A percentile compares a stretch with the other conserved stretches of the same genome.
These are phyloP conservation scores for Yamadazyma atmosphaerica DNA, from an alignment of 1,139 yeast species.

Conservation along the genomic window DNA sequence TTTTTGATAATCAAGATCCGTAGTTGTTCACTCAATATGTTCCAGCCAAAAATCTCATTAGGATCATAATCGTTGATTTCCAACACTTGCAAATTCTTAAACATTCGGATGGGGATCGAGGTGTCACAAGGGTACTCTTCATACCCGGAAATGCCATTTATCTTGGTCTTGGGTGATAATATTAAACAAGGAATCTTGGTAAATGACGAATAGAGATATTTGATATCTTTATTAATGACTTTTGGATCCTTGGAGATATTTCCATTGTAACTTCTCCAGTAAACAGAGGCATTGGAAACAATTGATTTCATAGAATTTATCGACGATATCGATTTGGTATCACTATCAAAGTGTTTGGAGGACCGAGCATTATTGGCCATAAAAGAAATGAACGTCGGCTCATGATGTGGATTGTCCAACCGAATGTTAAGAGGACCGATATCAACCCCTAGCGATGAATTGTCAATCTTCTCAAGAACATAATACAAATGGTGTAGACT, in stretches of 20 bases:
- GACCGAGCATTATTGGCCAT: constrained; percentile 50
- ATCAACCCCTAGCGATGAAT: constrained; percentile 50
- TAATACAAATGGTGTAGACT: constrained; percentile 66
- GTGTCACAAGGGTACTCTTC: constrained; percentile 76
- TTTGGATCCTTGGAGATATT: constrained; percentile 42
- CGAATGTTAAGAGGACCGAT: constrained; percentile 67
- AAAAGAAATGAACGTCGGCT: constrained; percentile 54
- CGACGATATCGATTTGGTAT: constrained; percentile 60
- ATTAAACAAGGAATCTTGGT: constrained; percentile 66
- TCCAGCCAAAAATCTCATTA: constrained; percentile 68
- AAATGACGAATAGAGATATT: constrained; percentile 63
- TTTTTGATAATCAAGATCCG: constrained; percentile 56
- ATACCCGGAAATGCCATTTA: constrained; percentile 56
- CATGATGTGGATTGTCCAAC: constrained; percentile 57
- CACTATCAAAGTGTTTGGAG: constrained; percentile 51
- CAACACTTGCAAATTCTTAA: constrained; percentile 61
- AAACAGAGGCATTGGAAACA: constrained; percentile 45
- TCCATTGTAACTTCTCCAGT: constrained; percentile 39
- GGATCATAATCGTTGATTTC: constrained; percentile 64
- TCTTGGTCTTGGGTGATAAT: constrained; percentile 58
- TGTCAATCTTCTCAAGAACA: constrained; percentile 57
- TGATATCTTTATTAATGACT: constrained; percentile 47
- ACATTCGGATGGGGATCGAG: constrained; percentile 60
- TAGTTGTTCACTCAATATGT: constrained; percentile 53
- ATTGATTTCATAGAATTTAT: constrained; percentile 63